These are phyloP conservation scores for Angomonas ambiguus DNA, from an alignment of 208 protist genomes.

Conservation along the genomic window DNA sequence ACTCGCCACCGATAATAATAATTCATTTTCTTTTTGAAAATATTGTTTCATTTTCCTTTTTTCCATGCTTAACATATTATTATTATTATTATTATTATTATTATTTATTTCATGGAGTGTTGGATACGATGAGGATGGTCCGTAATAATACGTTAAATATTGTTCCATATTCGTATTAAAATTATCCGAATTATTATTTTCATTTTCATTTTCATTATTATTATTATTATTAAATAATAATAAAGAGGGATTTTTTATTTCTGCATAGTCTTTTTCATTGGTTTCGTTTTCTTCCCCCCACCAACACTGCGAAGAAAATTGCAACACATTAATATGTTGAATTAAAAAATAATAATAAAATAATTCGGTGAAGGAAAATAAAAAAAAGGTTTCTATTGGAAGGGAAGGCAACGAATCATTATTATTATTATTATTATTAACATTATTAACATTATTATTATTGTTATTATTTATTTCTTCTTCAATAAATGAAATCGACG, in stretches of 20 bases:
- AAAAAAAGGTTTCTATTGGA: background rate
- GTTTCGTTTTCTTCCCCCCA: too few relatives aligned
- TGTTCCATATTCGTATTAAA: too few relatives aligned
- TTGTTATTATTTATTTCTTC: constrained; percentile 1
- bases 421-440: constrained; percentile 4
- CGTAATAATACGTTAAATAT: too few relatives aligned
- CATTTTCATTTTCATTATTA: constrained; percentile 1
- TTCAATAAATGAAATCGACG: background rate
- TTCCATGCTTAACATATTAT: background rate
- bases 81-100: constrained; percentile 1
- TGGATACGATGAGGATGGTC: too few relatives aligned
- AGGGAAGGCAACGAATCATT: background rate
- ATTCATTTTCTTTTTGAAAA: background rate
- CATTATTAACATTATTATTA: background rate
- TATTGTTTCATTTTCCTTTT: background rate
- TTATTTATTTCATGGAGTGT: background rate
- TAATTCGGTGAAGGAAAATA: background rate
- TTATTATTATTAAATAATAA: background rate
- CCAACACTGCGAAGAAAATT: background rate
- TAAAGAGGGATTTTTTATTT: too few relatives aligned
- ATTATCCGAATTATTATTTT: too few relatives aligned
- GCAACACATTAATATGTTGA: background rate
- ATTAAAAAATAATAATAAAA: constrained; percentile 1
- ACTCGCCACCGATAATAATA: too few relatives aligned
- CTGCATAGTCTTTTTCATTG: too few relatives aligned